Percentiles rank a stretch among this genome's conserved stretches.
These are phyloP conservation scores for Clarireedia monteithiana DNA, from an alignment of 2,329 filamentous ascomycete species.

Conservation along the genomic window DNA sequence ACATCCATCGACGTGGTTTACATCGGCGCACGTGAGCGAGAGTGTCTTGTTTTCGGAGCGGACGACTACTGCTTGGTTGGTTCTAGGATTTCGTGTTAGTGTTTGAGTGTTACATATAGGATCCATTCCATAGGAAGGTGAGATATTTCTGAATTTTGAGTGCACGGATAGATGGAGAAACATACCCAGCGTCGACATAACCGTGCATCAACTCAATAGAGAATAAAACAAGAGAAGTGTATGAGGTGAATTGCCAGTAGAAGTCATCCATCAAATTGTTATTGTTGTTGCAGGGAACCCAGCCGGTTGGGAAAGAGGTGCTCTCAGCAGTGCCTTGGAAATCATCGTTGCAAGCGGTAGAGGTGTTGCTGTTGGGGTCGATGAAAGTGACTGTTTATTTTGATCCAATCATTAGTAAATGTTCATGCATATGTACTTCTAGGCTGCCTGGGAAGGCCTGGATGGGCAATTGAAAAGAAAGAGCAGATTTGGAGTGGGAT, in stretches of 20 bases:
- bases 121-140: not conserved
- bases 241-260: slow-evolving; percentile 19
- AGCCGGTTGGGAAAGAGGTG: slow-evolving; percentile 12
- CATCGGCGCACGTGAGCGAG: slow-evolving; percentile 3
- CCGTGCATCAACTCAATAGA: slow-evolving; percentile 17
- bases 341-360: slow-evolving; percentile 18
- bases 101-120: not conserved
- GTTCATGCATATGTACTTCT: not conserved
- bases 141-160: not conserved
- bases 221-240: slow-evolving; percentile 14
- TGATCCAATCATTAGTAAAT: not conserved
- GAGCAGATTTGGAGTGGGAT: slow-evolving; percentile 9
- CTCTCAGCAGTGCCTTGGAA: slow-evolving; percentile 16
- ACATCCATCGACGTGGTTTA: slow-evolving; percentile 7
- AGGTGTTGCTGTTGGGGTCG: slow-evolving; percentile 26
- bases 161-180: not conserved
- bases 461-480: not conserved
- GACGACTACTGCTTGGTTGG: not conserved
- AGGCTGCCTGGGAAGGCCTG: too few relatives aligned
- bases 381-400: slow-evolving; percentile 19
- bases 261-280: slow-evolving; percentile 13
- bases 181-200: slow-evolving; percentile 20
- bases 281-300: slow-evolving; percentile 11
- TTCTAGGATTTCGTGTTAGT: not conserved
- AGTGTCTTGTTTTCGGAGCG: not conserved